Evolutionary conservation across 164 flowering plant genomes (phyloP), one percentile per base, ranked within the genome.

Genomic region (Chimonanthus praecox): DNA sequence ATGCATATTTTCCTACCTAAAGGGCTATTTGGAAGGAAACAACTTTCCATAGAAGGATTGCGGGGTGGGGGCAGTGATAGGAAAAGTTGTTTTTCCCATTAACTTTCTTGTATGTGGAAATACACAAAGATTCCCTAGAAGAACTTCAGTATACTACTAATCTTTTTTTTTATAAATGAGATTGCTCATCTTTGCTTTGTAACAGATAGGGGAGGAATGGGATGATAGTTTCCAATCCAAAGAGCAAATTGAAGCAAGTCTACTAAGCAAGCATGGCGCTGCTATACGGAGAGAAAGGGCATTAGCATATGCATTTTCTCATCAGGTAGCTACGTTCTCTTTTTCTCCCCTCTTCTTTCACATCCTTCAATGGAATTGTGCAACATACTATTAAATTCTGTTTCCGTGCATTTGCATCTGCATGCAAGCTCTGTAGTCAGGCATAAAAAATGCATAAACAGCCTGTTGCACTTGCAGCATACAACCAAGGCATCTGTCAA

Each of bases 221-320:
- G 90, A 95, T 84, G 94, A 87, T 75, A 91, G 97, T 72, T 46
- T 81, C 7, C 97, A 85, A 72, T 90, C 97, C 16, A 92, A 88
- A 80, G 96, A 93, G 77, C 87, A 90, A 76, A 69, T 88, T 78
- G 98, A 95, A 79, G 89, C 97, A 54, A 88, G 69, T 49, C 81
- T 91, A 47, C 76, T 82, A 13, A 77, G 72, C 84, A 93, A 87
- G 80, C 85, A 87, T 51, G 99, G 89, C 72, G 99, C 99, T 54
- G 83, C 94, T 6, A 82, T 88, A 79, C 87, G 92, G 81, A 87
- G 98, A 79, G 99, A 95, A 77, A 84, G 97, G 68, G 91, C 97
- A 7, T 69, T 95, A 78, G 98, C 99, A 71, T 95, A 90, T 83
- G 82, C 92, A 67, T 89, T 85, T 72, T 74, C 98, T 70, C 96